Conservation (phyloP, 805 yeast species). For the Danielozyma ontarioensis region DNA sequence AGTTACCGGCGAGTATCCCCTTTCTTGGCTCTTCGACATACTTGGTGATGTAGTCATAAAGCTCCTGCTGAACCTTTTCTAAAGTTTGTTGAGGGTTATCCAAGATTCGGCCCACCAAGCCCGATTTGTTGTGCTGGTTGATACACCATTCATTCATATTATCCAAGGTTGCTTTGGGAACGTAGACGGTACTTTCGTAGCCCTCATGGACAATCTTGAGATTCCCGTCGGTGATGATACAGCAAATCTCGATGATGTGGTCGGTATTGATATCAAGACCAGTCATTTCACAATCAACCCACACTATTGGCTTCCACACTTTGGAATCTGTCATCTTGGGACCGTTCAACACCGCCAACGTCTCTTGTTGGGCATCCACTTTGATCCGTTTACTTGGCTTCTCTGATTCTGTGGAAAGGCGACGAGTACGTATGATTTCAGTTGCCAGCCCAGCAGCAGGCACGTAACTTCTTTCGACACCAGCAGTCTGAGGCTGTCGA, state of each 20-base stretch:
- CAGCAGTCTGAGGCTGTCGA: no score
- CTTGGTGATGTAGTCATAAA: conserved; percentile 55
- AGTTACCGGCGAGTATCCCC: conserved; percentile 85
- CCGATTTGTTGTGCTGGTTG: conserved; percentile 69
- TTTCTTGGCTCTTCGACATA: conserved; percentile 47
- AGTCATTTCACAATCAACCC: conserved; percentile 99
- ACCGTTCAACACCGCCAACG: conserved; percentile 5
- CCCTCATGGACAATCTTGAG: conserved; percentile 71
- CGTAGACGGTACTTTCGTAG: conserved; percentile 77
- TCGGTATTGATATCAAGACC: conserved; percentile 81
- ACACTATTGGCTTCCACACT: conserved; percentile 50
- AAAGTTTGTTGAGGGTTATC: conserved; percentile 48
- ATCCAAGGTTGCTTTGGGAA: conserved; percentile 55
- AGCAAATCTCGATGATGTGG: conserved; percentile 85
- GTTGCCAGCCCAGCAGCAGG: no score
- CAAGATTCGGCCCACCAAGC: conserved; percentile 69
- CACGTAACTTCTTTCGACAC: no score
- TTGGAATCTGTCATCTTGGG: conserved; percentile 8
- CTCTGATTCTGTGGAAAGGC: neutral
- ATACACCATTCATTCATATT: conserved; percentile 87
- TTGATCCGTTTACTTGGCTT: neutral
- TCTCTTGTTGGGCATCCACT: neutral
- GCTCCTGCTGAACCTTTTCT: conserved; percentile 58
- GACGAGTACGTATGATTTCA: no score
- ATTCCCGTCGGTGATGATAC: conserved; percentile 81